Evolutionary conservation across 305 asterid species (phyloP).

Genomic region (Ilex paraguariensis): DNA sequence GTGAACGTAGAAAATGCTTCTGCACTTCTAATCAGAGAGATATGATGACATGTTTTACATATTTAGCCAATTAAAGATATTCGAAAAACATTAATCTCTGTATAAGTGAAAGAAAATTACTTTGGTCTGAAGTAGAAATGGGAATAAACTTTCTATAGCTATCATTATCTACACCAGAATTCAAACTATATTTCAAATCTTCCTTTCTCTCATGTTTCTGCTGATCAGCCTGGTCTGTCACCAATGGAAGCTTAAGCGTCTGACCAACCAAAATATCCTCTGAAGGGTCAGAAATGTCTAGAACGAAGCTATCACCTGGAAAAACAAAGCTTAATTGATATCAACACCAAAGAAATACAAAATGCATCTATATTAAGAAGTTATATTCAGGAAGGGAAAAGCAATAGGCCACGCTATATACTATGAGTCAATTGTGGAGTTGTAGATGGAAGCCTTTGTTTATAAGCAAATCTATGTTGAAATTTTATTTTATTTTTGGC

Average conservation of each 20-base stretch:
- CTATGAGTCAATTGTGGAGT: conserved; percentile 61
- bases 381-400: background rate
- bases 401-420: conserved; percentile 22
- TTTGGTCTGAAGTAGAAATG: conserved; percentile 41
- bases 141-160: conserved; percentile 28
- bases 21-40: conserved; percentile 88
- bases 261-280: conserved; percentile 57
- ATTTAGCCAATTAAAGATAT: conserved; percentile 21
- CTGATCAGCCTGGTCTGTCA: conserved; percentile 46
- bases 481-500: too few relatives aligned
- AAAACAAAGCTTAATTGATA: conserved; percentile 21
- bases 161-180: conserved; percentile 37
- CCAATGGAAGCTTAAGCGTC: conserved; percentile 58
- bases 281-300: conserved; percentile 69
- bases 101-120: conserved; percentile 41
- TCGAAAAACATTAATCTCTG: conserved; percentile 18
- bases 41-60: conserved; percentile 67
- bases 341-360: conserved; percentile 3
- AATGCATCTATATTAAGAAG: conserved; percentile 7
- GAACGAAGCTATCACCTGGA: conserved; percentile 90
- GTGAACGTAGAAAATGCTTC: conserved; percentile 43
- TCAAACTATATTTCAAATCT: conserved; percentile 33
- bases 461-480: conserved; percentile 27
- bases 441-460: conserved; percentile 44
- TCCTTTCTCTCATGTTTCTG: conserved; percentile 39